Percentiles rank a stretch among this genome's conserved stretches.
Evolutionary conservation across 176 grass and related monocot species (phyloP).

Genomic region (Oryza meridionalis): DNA sequence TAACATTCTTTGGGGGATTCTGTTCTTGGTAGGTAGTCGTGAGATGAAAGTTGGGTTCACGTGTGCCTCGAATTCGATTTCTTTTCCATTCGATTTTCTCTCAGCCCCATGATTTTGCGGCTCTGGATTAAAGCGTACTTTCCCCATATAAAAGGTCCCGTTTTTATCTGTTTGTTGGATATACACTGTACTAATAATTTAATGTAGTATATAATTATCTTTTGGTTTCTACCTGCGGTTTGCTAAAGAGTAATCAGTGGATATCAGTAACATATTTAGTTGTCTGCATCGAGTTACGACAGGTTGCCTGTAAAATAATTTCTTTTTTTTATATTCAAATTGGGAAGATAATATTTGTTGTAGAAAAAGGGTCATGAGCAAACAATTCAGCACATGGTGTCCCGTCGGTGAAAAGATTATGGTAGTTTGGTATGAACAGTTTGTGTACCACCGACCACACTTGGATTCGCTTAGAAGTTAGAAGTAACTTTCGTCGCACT

Average conservation of each 20-base stretch:
- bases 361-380: constrained; percentile 12
- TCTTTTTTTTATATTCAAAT: not conserved
- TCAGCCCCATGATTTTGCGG: constrained; percentile 23
- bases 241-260: constrained; percentile 26
- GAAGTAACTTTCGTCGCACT: constrained; percentile 38
- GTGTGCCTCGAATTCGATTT: constrained; percentile 15
- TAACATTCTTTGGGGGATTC: constrained; percentile 42
- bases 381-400: constrained; percentile 17
- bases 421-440: constrained; percentile 29
- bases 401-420: constrained; percentile 20
- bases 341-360: constrained; percentile 6
- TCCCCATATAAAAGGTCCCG: not conserved
- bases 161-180: constrained; percentile 9
- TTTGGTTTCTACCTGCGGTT: constrained; percentile 10
- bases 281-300: constrained; percentile 14
- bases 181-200: not conserved
- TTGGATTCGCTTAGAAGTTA: constrained; percentile 50
- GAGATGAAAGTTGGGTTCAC: constrained; percentile 50
- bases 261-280: not conserved
- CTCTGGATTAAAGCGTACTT: constrained; percentile 34
- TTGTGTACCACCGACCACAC: constrained; percentile 43
- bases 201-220: not conserved
- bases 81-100: constrained; percentile 23
- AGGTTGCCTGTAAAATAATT: constrained; percentile 1
- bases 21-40: constrained; percentile 53